phyloP scores from a whole-genome alignment of 768 basidiomycete species.

The Lactarius hatsudake region DNA sequence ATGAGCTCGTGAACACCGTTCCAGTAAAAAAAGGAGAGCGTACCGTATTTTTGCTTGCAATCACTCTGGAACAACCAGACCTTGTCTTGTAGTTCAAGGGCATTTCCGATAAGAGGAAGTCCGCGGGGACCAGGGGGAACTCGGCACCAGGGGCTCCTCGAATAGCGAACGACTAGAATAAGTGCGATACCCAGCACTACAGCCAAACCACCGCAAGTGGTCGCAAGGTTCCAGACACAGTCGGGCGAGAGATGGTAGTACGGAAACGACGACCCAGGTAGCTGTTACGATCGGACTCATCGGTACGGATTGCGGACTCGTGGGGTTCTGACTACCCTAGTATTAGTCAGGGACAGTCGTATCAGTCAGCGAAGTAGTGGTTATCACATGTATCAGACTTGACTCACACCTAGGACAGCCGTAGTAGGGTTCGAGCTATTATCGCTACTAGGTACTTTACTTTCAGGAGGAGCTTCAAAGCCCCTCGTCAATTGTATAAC shows the following conservation, averaged over 20 bases:
- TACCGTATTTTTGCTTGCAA: neutral
- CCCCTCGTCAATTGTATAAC: too few species aligned
- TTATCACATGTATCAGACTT: too few species aligned
- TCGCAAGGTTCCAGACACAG: neutral
- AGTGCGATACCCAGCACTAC: neutral
- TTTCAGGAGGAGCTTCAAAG: too few species aligned
- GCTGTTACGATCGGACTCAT: too few species aligned
- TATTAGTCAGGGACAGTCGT: too few species aligned
- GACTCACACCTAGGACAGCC: too few species aligned
- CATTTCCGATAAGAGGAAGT: neutral
- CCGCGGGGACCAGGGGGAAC: neutral
- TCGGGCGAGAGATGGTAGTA: neutral
- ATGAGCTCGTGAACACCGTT: neutral
- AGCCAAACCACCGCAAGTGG: neutral
- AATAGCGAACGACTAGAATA: neutral
- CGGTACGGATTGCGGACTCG: too few species aligned
- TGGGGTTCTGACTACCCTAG: too few species aligned
- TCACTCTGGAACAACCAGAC: neutral
- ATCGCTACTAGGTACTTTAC: too few species aligned
- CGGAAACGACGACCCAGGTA: neutral
- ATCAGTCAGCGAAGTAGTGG: too few species aligned
- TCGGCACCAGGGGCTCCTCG: neutral
- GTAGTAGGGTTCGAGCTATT: too few species aligned
- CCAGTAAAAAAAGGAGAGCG: neutral
- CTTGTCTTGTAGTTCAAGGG: neutral